These are phyloP conservation scores for Colletotrichum australisinense DNA, from an alignment of 2,329 filamentous ascomycete species.

Conservation along the genomic window DNA sequence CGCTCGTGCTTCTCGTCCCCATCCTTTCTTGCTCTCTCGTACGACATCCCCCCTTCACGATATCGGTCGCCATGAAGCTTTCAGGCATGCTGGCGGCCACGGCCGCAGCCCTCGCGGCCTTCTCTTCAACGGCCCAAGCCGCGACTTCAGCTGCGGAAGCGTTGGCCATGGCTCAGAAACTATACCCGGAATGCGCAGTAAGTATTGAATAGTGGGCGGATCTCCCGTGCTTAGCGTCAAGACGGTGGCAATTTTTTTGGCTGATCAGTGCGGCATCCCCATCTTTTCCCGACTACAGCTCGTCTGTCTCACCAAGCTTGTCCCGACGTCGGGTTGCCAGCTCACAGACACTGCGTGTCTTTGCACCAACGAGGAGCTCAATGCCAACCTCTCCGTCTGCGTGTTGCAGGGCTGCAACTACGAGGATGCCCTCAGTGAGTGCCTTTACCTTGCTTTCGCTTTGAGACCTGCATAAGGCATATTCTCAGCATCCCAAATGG, in stretches of 20 bases:
- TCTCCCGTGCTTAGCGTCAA: constrained; percentile 12
- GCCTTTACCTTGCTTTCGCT: too few relatives aligned
- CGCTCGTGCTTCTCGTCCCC: background rate
- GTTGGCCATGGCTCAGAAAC: constrained; percentile 23
- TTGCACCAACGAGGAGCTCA: constrained; percentile 39
- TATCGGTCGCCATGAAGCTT: constrained; percentile 6
- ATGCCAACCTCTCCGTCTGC: constrained; percentile 33
- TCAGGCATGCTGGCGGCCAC: constrained; percentile 1
- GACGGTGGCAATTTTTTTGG: background rate
- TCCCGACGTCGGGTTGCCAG: constrained; percentile 25
- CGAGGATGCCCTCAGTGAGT: too few relatives aligned
- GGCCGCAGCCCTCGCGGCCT: background rate
- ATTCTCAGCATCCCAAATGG: too few relatives aligned
- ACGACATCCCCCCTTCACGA: too few relatives aligned
- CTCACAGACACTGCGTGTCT: constrained; percentile 36
- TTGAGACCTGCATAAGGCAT: too few relatives aligned
- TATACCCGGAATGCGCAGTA: constrained; percentile 36
- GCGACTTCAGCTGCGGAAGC: constrained; percentile 3
- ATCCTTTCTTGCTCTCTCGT: too few relatives aligned
- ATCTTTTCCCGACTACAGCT: constrained; percentile 31
- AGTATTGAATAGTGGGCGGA: constrained; percentile 16
- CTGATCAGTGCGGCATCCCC: background rate
- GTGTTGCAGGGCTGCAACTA: constrained; percentile 4
- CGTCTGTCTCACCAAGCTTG: constrained; percentile 32
- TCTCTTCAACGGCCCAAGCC: background rate